These are phyloP conservation scores for Allium cepa DNA, from an alignment of 106 monocot genomes.

Conservation along the genomic window DNA sequence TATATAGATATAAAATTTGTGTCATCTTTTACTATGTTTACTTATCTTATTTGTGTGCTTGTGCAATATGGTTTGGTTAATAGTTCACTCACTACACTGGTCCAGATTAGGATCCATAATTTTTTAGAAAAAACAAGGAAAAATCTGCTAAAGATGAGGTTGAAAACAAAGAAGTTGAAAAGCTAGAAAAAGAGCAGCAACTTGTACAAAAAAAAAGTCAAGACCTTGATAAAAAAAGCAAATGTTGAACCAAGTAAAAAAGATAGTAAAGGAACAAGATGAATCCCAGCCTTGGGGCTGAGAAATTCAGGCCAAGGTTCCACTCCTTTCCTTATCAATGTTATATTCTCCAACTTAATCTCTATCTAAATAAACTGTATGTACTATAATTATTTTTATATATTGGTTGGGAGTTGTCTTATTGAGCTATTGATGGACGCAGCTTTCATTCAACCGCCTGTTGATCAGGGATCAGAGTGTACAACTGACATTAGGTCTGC, in stretches of 20 bases:
- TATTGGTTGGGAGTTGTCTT: constrained; percentile 87
- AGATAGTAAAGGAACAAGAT: too few species aligned
- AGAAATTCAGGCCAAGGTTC: too few species aligned
- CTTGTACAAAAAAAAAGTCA: constrained; percentile 73
- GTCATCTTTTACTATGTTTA: neutral
- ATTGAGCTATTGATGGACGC: constrained; percentile 81
- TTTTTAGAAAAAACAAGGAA: constrained; percentile 82
- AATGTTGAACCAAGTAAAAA: constrained; percentile 49
- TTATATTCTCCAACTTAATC: too few species aligned
- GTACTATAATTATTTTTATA: constrained; percentile 2
- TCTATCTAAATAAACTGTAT: too few species aligned
- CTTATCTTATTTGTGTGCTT: neutral
- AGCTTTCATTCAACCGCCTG: constrained; percentile 88
- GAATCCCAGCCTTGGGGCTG: too few species aligned
- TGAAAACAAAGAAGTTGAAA: constrained; percentile 25
- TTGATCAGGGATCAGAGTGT: constrained; percentile 60
- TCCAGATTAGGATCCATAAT: constrained; percentile 70
- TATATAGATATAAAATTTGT: too few species aligned
- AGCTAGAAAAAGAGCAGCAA: constrained; percentile 43
- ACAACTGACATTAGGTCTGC: constrained; percentile 89
- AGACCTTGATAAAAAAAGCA: constrained; percentile 80
- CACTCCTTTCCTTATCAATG: too few species aligned
- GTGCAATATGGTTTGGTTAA: too few species aligned
- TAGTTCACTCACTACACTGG: too few species aligned
- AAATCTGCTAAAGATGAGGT: constrained; percentile 23